Percentiles rank a stretch among this genome's conserved stretches.
Evolutionary conservation across 352 stramenopile genomes (phyloP).

Genomic region (Pythium coloratum): DNA sequence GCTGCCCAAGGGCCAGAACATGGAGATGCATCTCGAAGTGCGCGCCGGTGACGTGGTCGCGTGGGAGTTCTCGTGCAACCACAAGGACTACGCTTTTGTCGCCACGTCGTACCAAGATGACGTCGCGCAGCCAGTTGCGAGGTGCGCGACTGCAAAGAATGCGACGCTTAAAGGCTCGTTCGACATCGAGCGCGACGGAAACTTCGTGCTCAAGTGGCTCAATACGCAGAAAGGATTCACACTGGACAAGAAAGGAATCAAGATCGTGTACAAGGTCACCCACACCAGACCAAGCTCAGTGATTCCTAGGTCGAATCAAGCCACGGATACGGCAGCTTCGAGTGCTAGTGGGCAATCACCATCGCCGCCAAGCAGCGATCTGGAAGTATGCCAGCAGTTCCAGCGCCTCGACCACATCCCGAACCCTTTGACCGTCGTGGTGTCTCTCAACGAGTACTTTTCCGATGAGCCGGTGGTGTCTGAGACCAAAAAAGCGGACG

Average conservation of each 20-base stretch:
- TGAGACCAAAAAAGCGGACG: constrained; percentile 17
- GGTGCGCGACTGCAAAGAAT: constrained; percentile 70
- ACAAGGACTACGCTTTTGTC: constrained; percentile 60
- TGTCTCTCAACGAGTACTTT: constrained; percentile 76
- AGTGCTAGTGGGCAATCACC: constrained; percentile 3
- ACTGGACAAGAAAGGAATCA: constrained; percentile 60
- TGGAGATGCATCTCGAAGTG: constrained; percentile 85
- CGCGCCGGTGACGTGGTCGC: constrained; percentile 55
- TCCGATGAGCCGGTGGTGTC: background rate
- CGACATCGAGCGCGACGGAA: constrained; percentile 54
- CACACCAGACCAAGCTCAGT: constrained; percentile 37
- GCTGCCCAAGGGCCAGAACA: constrained; percentile 57
- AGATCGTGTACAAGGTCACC: constrained; percentile 55
- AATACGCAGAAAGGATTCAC: constrained; percentile 71
- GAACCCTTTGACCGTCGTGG: constrained; percentile 70
- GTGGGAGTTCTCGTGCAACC: constrained; percentile 64
- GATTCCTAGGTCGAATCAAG: constrained; percentile 6
- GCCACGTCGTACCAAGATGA: constrained; percentile 67
- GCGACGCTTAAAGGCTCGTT: constrained; percentile 50
- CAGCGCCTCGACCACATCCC: constrained; percentile 53
- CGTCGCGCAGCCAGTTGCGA: constrained; percentile 43
- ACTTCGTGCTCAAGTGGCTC: constrained; percentile 73
- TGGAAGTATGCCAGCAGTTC: constrained; percentile 57
- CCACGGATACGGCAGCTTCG: background rate
- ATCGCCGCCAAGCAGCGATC: constrained; percentile 37